These are phyloP conservation scores for Protomyces arabidopsidicola DNA, from an alignment of 1,139 yeast species.

Conservation along the genomic window DNA sequence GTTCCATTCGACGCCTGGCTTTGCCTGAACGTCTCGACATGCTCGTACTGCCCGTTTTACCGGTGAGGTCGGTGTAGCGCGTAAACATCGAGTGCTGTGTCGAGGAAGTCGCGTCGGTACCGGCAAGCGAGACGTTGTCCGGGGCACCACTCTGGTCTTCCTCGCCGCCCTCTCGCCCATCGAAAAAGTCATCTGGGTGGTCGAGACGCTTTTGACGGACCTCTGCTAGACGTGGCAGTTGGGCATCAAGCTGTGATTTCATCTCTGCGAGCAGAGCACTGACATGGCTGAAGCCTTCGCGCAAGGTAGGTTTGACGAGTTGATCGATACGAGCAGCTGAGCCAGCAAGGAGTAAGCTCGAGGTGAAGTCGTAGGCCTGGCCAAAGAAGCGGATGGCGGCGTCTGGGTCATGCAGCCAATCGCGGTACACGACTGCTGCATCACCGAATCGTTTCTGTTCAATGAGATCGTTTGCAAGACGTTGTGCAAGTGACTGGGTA, in stretches of 20 bases:
- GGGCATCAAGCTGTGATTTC: constrained; percentile 76
- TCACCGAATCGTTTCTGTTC: constrained; percentile 72
- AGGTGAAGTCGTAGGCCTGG: constrained; percentile 68
- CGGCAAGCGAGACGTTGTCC: constrained; percentile 91
- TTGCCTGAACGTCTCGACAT: constrained; percentile 77
- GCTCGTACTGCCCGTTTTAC: constrained; percentile 83
- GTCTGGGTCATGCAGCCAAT: constrained; percentile 56
- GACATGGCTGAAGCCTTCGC: constrained; percentile 81
- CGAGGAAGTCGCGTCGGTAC: constrained; percentile 69
- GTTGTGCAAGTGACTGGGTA: constrained; percentile 34
- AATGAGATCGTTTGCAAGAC: constrained; percentile 54
- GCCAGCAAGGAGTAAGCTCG: constrained; percentile 64
- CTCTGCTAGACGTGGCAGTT: constrained; percentile 75
- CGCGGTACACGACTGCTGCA: constrained; percentile 73
- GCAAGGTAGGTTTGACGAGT: constrained; percentile 69
- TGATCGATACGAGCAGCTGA: constrained; percentile 40
- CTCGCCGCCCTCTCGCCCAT: constrained; percentile 45
- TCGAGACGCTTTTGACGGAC: constrained; percentile 72
- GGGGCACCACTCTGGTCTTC: constrained; percentile 47
- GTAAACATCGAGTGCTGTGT: constrained; percentile 87
- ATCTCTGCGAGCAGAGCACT: constrained; percentile 92
- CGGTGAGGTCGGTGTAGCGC: constrained; percentile 89
- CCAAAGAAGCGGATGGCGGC: constrained; percentile 66
- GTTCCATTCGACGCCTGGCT: constrained; percentile 88
- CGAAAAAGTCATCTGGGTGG: constrained; percentile 79